These are phyloP conservation scores for Digitaria exilis DNA, from an alignment of 202 grass and related monocot species.

Conservation along the genomic window DNA sequence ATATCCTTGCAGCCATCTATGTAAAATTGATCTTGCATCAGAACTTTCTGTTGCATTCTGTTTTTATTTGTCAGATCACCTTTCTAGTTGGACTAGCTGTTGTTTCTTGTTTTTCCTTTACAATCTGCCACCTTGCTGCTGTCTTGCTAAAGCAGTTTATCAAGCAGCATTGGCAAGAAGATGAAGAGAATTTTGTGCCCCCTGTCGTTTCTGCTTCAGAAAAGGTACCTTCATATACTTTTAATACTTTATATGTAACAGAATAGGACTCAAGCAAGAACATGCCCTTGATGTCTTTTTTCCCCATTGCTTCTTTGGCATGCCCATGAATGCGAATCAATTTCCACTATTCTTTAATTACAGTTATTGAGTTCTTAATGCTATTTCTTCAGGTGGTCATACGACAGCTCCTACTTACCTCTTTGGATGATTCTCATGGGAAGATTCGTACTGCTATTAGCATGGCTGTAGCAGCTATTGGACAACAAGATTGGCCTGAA, in stretches of 20 bases:
- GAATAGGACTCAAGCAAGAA: background rate
- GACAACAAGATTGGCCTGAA: constrained; percentile 95
- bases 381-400: constrained; percentile 60
- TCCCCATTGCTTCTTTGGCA: background rate
- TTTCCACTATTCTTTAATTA: constrained; percentile 10
- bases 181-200: constrained; percentile 87
- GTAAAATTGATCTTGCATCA: background rate
- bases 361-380: background rate
- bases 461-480: constrained; percentile 91
- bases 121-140: constrained; percentile 69
- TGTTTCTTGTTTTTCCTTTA: constrained; percentile 58
- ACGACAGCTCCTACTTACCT: constrained; percentile 80
- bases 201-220: constrained; percentile 76
- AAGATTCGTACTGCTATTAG: constrained; percentile 93
- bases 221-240: constrained; percentile 56
- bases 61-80: background rate
- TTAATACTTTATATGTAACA: background rate
- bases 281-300: background rate
- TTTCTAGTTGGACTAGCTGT: background rate
- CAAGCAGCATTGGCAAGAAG: constrained; percentile 93
- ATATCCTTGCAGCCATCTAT: constrained; percentile 70
- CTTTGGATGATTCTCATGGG: constrained; percentile 78
- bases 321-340: background rate
- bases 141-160: constrained; percentile 99
- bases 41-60: background rate